These are phyloP conservation scores for Nicotiana attenuata DNA, from an alignment of 257 asterid species.

Conservation along the genomic window DNA sequence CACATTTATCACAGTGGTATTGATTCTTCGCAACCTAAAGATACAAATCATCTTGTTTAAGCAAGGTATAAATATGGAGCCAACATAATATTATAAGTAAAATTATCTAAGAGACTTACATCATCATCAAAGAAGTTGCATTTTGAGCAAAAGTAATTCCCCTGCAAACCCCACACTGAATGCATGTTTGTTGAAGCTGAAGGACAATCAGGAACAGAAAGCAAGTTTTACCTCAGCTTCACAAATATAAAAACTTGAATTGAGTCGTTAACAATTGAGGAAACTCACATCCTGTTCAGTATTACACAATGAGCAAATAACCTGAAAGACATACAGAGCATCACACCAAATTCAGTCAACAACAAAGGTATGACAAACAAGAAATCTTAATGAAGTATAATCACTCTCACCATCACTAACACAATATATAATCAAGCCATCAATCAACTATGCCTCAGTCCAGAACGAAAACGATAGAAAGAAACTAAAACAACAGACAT, in stretches of 20 bases:
- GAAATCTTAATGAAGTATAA: not conserved
- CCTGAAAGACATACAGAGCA: conserved; percentile 30
- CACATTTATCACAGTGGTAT: conserved; percentile 67
- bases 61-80: not conserved
- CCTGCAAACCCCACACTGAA: conserved; percentile 51
- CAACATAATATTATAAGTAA: not conserved
- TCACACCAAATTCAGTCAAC: not conserved
- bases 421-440: not conserved
- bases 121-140: conserved; percentile 76
- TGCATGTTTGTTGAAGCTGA: conserved; percentile 50
- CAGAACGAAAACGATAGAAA: not conserved
- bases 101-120: conserved; percentile 29
- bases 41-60: not conserved
- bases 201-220: not conserved
- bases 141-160: conserved; percentile 49
- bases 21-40: conserved; percentile 55
- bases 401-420: not conserved
- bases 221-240: not conserved
- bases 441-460: not conserved
- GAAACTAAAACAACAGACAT: not conserved
- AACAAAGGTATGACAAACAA: not conserved
- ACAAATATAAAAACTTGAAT: not conserved
- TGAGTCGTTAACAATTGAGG: not conserved
- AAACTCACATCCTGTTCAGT: conserved; percentile 60
- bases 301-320: conserved; percentile 48